These are phyloP conservation scores for Oenanthe javanica DNA, from an alignment of 140 eudicot species.

Conservation along the genomic window DNA sequence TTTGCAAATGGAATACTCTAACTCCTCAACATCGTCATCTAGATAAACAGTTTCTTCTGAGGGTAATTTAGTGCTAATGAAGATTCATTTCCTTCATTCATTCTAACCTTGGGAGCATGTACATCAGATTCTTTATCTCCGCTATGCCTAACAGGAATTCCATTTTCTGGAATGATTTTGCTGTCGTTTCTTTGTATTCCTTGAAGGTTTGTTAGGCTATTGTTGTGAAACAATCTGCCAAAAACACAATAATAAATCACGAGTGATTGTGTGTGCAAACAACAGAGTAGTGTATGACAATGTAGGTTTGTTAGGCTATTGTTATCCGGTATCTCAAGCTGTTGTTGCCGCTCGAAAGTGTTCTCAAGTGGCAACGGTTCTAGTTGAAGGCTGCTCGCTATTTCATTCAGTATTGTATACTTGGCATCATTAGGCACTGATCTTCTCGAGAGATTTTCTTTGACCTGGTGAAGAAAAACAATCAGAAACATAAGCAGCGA, in stretches of 20 bases:
- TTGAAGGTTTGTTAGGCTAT: too few relatives aligned
- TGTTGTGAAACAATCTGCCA: too few relatives aligned
- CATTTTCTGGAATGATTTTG: neutral
- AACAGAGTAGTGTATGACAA: too few relatives aligned
- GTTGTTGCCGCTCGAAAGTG: slow-evolving; percentile 13
- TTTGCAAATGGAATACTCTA: slow-evolving; percentile 26
- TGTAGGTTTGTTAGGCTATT: too few relatives aligned
- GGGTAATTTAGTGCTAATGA: neutral
- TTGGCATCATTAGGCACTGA: slow-evolving; percentile 39
- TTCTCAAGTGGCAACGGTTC: slow-evolving; percentile 46
- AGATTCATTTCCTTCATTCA: neutral
- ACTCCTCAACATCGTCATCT: slow-evolving; percentile 52
- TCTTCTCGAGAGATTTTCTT: slow-evolving; percentile 25
- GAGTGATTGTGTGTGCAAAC: too few relatives aligned
- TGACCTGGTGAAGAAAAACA: slow-evolving; percentile 32
- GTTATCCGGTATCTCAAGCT: too few relatives aligned
- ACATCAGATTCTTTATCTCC: neutral
- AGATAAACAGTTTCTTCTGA: slow-evolving; percentile 37
- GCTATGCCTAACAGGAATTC: neutral
- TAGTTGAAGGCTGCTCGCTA: slow-evolving; percentile 22
- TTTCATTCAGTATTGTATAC: slow-evolving; percentile 53
- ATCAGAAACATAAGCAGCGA: neutral
- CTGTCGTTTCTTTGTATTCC: too few relatives aligned
- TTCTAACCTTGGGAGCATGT: too few relatives aligned
- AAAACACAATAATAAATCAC: too few relatives aligned